Base-by-base conservation (phyloP, 257 asterid species). In the Lantana camara region DNA sequence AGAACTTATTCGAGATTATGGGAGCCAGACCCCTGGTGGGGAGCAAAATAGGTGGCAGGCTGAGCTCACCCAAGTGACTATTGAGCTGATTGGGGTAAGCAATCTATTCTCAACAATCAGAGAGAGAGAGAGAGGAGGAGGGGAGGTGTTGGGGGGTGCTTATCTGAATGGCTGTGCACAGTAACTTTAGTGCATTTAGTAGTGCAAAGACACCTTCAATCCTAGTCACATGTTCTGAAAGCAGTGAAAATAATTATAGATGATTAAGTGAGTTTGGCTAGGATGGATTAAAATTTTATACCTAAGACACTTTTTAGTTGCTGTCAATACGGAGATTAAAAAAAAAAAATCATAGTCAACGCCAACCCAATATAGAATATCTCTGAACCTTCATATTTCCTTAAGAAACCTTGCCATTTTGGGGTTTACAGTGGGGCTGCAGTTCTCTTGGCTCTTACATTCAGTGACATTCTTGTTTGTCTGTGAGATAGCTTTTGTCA, bases 1-100 rank as follows among this genome's bases (percentile, higher is more conserved):
- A 20, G 99, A 94, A 77, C 96, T 90, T 64, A 94, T 94, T 70
- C 95, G 99, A 56, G 99, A 94, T 80, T 83, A 87, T 45, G 99
- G 99, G 49, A 79, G 83, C 67, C 97, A 85, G 81, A 80, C 95
- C 23, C 75, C 87, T 41, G 85, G 93, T 55, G 80, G 85, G 63
- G 97, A 94, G 79, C 95, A 85, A 75, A 88, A 85, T 64, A 82
- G 96, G 82, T 94, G 99, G 99, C 97, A 86, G 72, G 29, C 88
- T 17, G 99, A 94, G 82, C 98, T 94, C 59, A 77, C 85, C 17
- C 97, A 90, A 80, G 99, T 88, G 79, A 73, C 96, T 42, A 82
- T 94, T 50, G 99, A 94, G 82, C 81, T 94, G 55, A 90, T 94
- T 59, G 98, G 95, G 83, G 99, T 94, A 80, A 80, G 95, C 66